Conservation (phyloP, 2,329 filamentous ascomycete genomes). For the Cladobotryum protrusum region DNA sequence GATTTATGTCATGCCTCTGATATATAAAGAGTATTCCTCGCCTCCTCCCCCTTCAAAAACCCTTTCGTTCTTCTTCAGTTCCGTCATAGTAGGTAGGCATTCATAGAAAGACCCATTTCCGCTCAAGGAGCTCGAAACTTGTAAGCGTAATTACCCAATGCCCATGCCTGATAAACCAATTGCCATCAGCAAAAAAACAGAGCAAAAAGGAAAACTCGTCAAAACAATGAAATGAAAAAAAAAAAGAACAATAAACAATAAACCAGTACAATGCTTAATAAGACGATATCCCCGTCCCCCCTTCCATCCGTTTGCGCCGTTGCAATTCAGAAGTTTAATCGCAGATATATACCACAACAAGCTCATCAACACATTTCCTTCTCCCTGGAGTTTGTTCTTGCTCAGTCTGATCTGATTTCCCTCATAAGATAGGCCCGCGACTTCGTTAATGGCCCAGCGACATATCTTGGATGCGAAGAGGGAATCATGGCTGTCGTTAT, state of each 20-base stretch:
- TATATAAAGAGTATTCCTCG: constrained; percentile 7
- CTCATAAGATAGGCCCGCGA: background rate
- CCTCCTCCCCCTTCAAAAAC: background rate
- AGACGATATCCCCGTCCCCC: constrained; percentile 2
- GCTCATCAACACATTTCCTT: background rate
- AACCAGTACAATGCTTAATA: constrained; percentile 11
- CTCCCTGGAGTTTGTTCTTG: background rate
- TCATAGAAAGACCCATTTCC: background rate
- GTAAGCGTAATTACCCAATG: constrained; percentile 13
- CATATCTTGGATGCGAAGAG: background rate
- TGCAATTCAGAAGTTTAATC: background rate
- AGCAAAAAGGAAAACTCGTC: constrained; percentile 5
- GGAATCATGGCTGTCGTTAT: background rate
- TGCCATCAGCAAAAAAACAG: constrained; percentile 5
- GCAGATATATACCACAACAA: background rate
- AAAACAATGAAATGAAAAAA: constrained; percentile 9
- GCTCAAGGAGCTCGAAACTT: background rate
- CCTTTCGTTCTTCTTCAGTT: background rate
- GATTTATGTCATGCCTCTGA: constrained; percentile 11
- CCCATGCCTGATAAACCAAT: constrained; percentile 5
- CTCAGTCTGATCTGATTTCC: background rate
- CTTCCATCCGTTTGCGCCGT: constrained; percentile 11
- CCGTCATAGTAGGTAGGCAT: background rate
- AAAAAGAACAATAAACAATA: constrained; percentile 5
- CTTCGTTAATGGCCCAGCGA: background rate